A percentile compares a stretch with the other conserved stretches of the same genome.
phyloP scores from a whole-genome alignment of 2,329 filamentous ascomycete genomes.

The Aspergillus hiratsukae region DNA sequence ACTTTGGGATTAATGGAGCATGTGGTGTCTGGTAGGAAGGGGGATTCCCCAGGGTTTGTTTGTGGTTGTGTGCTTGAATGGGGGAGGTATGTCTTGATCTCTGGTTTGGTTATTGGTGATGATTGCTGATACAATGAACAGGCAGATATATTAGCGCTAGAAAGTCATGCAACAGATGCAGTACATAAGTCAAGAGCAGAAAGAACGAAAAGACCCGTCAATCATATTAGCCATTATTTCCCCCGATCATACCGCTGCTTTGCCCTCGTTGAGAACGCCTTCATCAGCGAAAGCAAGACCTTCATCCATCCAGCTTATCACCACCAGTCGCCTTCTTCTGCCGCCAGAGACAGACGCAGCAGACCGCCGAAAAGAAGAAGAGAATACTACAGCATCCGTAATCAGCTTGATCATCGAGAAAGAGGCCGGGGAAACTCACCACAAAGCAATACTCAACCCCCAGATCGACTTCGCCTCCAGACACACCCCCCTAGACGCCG shows the following conservation, averaged over 20 bases:
- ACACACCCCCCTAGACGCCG: slow-evolving; percentile 63
- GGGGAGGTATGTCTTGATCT: neutral
- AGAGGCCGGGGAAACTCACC: slow-evolving; percentile 41
- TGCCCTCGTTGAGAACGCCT: neutral
- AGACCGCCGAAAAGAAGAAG: slow-evolving; percentile 60
- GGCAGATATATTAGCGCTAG: neutral
- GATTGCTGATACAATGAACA: neutral
- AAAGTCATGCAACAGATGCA: neutral
- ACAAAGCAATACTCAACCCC: slow-evolving; percentile 77
- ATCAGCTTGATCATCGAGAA: slow-evolving; percentile 1
- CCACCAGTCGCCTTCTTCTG: slow-evolving; percentile 45
- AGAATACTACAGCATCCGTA: slow-evolving; percentile 48
- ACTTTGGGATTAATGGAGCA: neutral
- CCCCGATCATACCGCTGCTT: neutral
- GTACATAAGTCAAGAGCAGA: neutral
- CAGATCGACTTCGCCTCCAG: slow-evolving; percentile 82
- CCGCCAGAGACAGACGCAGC: slow-evolving; percentile 59
- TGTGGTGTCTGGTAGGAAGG: neutral
- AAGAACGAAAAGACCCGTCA: neutral
- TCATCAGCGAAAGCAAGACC: too few relatives aligned
- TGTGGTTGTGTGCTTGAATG: too few relatives aligned
- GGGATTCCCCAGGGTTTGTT: neutral
- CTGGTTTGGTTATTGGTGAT: neutral
- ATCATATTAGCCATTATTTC: neutral
- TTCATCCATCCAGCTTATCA: slow-evolving; percentile 15